Evolutionary conservation across 352 stramenopile genomes (phyloP).

Genomic region (Phytophthora aleatoria): DNA sequence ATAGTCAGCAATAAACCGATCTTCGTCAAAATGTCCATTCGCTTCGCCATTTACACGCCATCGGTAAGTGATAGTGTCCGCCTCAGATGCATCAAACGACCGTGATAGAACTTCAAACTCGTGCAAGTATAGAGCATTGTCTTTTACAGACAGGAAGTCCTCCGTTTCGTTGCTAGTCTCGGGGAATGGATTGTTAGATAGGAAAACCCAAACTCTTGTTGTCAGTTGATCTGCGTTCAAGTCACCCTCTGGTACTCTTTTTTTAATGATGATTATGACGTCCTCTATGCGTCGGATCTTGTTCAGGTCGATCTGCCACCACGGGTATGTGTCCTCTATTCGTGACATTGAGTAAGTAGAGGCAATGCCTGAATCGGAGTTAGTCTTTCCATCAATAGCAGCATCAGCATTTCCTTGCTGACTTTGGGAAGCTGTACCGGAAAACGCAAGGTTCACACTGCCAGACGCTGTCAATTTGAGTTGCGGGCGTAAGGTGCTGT

Average conservation of each 20-base stretch:
- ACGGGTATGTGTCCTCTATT: slow-evolving; percentile 49
- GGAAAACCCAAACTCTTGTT: slow-evolving; percentile 52
- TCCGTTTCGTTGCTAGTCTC: slow-evolving; percentile 37
- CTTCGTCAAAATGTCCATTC: slow-evolving; percentile 37
- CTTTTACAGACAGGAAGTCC: slow-evolving; percentile 39
- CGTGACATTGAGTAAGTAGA: slow-evolving; percentile 63
- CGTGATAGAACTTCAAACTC: slow-evolving; percentile 46
- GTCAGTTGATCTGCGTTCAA: slow-evolving; percentile 38
- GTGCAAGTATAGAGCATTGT: slow-evolving; percentile 27
- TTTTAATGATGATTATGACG: slow-evolving; percentile 55
- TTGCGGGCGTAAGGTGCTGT: slow-evolving; percentile 41
- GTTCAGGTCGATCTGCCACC: slow-evolving; percentile 63
- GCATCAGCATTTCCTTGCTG: slow-evolving; percentile 50
- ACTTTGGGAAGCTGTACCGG: slow-evolving; percentile 47
- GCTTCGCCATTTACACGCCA: slow-evolving; percentile 64
- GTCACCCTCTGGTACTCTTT: slow-evolving; percentile 37
- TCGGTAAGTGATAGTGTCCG: slow-evolving; percentile 48
- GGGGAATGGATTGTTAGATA: slow-evolving; percentile 44
- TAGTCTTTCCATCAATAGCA: slow-evolving; percentile 49
- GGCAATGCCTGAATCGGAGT: slow-evolving; percentile 42
- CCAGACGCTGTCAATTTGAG: slow-evolving; percentile 55
- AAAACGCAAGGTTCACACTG: slow-evolving; percentile 49
- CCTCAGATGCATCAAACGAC: slow-evolving; percentile 49
- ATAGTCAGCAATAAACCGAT: slow-evolving; percentile 47
- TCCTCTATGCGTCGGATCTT: slow-evolving; percentile 47